These are phyloP conservation scores for Hyaloperonospora arabidopsidis DNA, from an alignment of 352 stramenopile species.

Conservation along the genomic window DNA sequence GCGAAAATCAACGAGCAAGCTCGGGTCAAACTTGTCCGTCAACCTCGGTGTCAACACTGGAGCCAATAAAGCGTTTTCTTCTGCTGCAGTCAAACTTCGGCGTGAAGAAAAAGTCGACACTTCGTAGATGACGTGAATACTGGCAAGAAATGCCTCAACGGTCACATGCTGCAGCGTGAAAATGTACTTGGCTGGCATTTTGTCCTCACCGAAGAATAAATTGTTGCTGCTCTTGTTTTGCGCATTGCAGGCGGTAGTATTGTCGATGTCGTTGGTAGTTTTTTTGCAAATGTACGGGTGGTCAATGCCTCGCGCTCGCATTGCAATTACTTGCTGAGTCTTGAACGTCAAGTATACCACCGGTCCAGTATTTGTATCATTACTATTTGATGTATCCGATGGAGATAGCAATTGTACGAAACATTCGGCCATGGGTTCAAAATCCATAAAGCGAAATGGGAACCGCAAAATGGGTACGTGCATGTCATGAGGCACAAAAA, in stretches of 20 bases:
- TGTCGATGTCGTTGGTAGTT: slow-evolving; percentile 10
- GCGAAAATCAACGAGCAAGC: slow-evolving; percentile 77
- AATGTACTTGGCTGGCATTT: slow-evolving; percentile 42
- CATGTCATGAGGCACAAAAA: slow-evolving; percentile 82
- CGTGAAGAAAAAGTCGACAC: slow-evolving; percentile 37
- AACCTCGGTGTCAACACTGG: slow-evolving; percentile 53
- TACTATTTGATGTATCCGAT: not conserved
- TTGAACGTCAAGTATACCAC: slow-evolving; percentile 54
- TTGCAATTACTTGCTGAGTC: slow-evolving; percentile 51
- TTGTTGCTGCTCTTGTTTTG: slow-evolving; percentile 8
- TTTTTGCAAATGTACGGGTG: slow-evolving; percentile 54
- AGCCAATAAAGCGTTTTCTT: slow-evolving; percentile 58
- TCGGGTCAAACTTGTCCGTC: slow-evolving; percentile 66
- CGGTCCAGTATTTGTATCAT: not conserved
- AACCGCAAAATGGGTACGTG: slow-evolving; percentile 69
- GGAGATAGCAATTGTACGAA: slow-evolving; percentile 27
- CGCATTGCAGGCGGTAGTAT: slow-evolving; percentile 1
- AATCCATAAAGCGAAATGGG: slow-evolving; percentile 58
- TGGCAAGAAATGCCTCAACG: slow-evolving; percentile 54
- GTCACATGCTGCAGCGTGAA: slow-evolving; percentile 73
- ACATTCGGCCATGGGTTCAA: slow-evolving; percentile 42
- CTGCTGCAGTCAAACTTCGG: slow-evolving; percentile 42
- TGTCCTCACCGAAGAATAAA: not conserved
- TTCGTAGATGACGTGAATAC: slow-evolving; percentile 52
- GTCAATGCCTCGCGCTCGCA: slow-evolving; percentile 65